Evolutionary conservation across 768 basidiomycete genomes (phyloP), one percentile per base, ranked within the genome.

Genomic region (Lactarius akahatsu): DNA sequence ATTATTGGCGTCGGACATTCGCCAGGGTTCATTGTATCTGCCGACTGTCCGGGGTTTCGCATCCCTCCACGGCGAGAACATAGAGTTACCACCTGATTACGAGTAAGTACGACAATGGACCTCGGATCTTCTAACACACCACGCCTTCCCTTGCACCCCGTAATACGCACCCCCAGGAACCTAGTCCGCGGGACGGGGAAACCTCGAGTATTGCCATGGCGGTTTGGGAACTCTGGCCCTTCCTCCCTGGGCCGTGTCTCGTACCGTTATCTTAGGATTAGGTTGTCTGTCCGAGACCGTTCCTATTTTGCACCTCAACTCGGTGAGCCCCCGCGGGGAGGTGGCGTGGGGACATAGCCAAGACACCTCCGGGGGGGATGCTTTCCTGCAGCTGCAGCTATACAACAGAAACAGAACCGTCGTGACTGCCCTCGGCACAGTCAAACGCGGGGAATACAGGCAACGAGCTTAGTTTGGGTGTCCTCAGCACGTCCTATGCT

Each of bases 121-220:
- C n/a, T 50, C 47, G 7, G 38, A 41, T 36, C 38, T 16, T 15
- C 56, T 41, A 26, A 13, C 38, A 34, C 55, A 50, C 36, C n/a
- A 40, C 38, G 28, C 40, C 60, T 41, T 50, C 65, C 55, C 61
- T 26, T 63, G 41, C 32, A 55, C 54, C 58, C 26, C 58, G 36
- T 59, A 13, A 57, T 45, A 40, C 8, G 41, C 58, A 26, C 58
- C 58, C 30, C 45, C 58, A 59, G 36, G 40, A 52, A 30, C 52
- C 59, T 28, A 52, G 66, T 67, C 66, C 66, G 66, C 66, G 62
- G 62, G 9, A 52, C 62, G 58, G 66, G n/a, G 41, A 56, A 67
- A 60, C 66, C 58, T 63, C 62, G 62, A 63, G 58, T 30, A 52
- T 63, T 59, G 34, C 23, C 47, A 58, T 38, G 32, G 52, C 54